phyloP scores from a whole-genome alignment of 768 basidiomycete genomes.

The Strobilomyces dryophilus region DNA sequence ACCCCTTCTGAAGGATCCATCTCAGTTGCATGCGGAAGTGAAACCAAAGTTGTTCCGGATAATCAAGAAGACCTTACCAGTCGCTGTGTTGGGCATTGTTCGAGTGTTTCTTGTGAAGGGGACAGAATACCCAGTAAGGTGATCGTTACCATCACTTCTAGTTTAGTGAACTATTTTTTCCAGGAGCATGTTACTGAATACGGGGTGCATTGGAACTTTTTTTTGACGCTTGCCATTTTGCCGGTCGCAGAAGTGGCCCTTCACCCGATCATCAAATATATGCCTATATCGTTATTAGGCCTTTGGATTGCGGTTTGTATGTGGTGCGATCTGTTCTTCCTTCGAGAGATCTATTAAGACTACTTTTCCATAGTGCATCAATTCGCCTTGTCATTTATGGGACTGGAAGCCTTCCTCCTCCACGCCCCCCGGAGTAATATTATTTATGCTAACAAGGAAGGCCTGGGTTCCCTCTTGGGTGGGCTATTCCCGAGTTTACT shows the following conservation, averaged over 20 bases:
- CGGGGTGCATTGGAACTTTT: conserved; percentile 98
- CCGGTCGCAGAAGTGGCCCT: conserved; percentile 69
- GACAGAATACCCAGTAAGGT: conserved; percentile 85
- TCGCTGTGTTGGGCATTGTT: conserved; percentile 69
- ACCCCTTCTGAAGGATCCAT: conserved; percentile 64
- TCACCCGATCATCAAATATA: conserved; percentile 55
- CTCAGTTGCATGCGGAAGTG: conserved; percentile 46
- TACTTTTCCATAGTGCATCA: conserved; percentile 61
- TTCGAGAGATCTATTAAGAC: not conserved
- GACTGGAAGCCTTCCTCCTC: conserved; percentile 63
- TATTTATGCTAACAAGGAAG: conserved; percentile 87
- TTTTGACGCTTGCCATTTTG: conserved; percentile 83
- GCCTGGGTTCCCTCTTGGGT: conserved; percentile 77
- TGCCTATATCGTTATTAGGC: conserved; percentile 62
- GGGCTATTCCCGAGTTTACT: conserved; percentile 3
- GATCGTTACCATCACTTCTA: not conserved
- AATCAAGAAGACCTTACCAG: conserved; percentile 57
- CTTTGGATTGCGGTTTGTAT: conserved; percentile 56
- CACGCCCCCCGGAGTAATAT: conserved; percentile 57
- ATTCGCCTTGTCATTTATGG: conserved; percentile 47
- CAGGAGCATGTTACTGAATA: conserved; percentile 97
- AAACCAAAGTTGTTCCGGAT: conserved; percentile 47
- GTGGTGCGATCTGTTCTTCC: conserved; percentile 12
- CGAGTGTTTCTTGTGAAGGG: conserved; percentile 88
- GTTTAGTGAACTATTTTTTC: not conserved